Percentiles rank a stretch among this genome's conserved stretches.
Evolutionary conservation across 139 green algal genomes (phyloP).

Genomic region (Closterium sp.): DNA sequence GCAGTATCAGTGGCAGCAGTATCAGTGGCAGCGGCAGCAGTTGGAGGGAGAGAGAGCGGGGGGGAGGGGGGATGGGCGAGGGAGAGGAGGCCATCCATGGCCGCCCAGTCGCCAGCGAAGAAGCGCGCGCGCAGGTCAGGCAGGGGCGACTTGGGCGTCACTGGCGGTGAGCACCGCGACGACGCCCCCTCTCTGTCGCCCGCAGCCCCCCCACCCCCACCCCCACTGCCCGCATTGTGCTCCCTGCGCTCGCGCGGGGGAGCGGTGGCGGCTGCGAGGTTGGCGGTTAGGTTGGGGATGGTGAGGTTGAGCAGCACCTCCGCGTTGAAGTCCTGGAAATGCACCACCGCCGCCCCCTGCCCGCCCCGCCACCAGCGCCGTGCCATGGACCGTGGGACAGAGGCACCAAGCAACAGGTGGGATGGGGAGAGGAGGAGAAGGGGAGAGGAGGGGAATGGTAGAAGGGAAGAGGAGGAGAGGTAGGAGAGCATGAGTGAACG

Average conservation of each 20-base stretch:
- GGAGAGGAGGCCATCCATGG: slow-evolving; percentile 5
- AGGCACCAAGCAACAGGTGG: neutral
- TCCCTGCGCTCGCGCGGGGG: neutral
- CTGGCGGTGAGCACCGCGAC: neutral
- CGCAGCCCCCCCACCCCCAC: neutral
- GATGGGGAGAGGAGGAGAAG: neutral
- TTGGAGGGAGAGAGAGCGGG: neutral
- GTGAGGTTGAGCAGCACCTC: slow-evolving; percentile 48
- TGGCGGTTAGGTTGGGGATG: slow-evolving; percentile 42
- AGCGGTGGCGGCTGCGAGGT: slow-evolving; percentile 13
- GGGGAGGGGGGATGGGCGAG: neutral
- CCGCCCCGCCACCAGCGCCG: neutral
- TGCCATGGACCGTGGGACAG: neutral
- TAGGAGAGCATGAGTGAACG: neutral
- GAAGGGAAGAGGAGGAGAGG: neutral
- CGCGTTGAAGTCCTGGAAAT: slow-evolving; percentile 54
- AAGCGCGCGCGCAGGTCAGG: slow-evolving; percentile 6
- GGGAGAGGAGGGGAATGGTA: neutral
- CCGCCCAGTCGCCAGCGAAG: slow-evolving; percentile 45
- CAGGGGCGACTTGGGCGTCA: slow-evolving; percentile 9
- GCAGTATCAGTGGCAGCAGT: too few species aligned
- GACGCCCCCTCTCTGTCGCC: neutral
- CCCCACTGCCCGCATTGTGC: neutral
- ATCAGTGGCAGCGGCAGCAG: neutral
- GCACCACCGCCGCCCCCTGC: slow-evolving; percentile 35